Evolutionary conservation across 2,329 filamentous ascomycete genomes (phyloP).

Genomic region (Tolypocladium ophioglossoides): DNA sequence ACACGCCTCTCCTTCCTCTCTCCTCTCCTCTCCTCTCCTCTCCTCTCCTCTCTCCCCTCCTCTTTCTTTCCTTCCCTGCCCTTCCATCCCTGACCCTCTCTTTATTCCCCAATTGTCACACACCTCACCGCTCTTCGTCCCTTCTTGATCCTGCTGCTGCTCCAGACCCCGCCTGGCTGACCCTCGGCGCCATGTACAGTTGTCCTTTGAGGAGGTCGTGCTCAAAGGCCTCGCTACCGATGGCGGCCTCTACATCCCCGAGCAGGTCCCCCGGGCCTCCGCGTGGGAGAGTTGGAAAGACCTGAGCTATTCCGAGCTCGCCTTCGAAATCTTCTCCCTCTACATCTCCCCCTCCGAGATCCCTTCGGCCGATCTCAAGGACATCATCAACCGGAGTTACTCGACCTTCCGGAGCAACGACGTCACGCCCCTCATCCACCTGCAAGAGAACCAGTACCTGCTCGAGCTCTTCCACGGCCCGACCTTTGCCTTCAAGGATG

Average conservation of each 20-base stretch:
- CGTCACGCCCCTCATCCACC: slow-evolving; percentile 67
- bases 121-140: not conserved
- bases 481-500: slow-evolving; percentile 93
- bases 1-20: not conserved
- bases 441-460: slow-evolving; percentile 68
- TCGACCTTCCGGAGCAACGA: slow-evolving; percentile 75
- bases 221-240: slow-evolving; percentile 81
- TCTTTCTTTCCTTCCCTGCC: too few relatives aligned
- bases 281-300: slow-evolving; percentile 54
- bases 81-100: too few relatives aligned
- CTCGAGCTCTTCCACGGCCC: slow-evolving; percentile 95
- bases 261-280: slow-evolving; percentile 52
- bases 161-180: not conserved
- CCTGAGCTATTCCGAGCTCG: slow-evolving; percentile 70
- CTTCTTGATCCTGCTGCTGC: not conserved
- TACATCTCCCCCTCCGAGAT: slow-evolving; percentile 84
- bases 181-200: slow-evolving; percentile 30
- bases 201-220: slow-evolving; percentile 86
- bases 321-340: slow-evolving; percentile 73
- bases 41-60: too few relatives aligned
- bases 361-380: slow-evolving; percentile 65
- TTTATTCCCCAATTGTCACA: not conserved
- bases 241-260: slow-evolving; percentile 81
- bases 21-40: too few relatives aligned
- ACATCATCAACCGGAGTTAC: slow-evolving; percentile 77